These are phyloP conservation scores for Pistacia atlantica DNA, from an alignment of 345 rosid species.

Conservation along the genomic window DNA sequence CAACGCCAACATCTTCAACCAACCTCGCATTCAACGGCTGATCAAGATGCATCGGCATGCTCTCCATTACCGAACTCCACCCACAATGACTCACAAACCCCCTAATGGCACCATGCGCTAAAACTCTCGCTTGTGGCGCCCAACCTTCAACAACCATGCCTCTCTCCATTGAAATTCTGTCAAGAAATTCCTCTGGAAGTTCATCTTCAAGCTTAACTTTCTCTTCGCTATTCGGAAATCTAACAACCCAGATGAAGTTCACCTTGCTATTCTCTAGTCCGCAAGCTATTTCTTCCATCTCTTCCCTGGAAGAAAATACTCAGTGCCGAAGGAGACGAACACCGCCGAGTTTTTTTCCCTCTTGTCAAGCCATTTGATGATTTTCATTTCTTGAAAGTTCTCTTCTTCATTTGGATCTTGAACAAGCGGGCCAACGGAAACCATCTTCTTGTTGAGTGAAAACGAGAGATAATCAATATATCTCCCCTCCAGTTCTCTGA, in stretches of 20 bases:
- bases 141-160: conserved; percentile 34
- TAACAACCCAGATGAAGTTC: conserved; percentile 40
- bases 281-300: conserved; percentile 38
- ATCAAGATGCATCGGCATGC: conserved; percentile 40
- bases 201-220: conserved; percentile 14
- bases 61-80: conserved; percentile 48
- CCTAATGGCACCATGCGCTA: conserved; percentile 28
- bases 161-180: conserved; percentile 26
- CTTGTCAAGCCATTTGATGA: conserved; percentile 36
- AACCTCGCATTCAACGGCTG: conserved; percentile 36
- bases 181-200: conserved; percentile 30
- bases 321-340: conserved; percentile 43
- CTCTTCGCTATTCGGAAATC: conserved; percentile 28
- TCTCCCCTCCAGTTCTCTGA: conserved; percentile 38
- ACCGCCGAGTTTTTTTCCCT: conserved; percentile 26
- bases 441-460: conserved; percentile 25
- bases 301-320: conserved; percentile 33
- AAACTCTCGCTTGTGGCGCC: conserved; percentile 39
- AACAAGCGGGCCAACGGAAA: conserved; percentile 41
- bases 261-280: conserved; percentile 36
- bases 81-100: conserved; percentile 48
- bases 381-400: neutral
- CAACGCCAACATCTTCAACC: conserved; percentile 32
- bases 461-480: conserved; percentile 30
- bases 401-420: conserved; percentile 7